phyloP scores from a whole-genome alignment of 495 filamentous ascomycete genomes.

The Niebla homalea region DNA sequence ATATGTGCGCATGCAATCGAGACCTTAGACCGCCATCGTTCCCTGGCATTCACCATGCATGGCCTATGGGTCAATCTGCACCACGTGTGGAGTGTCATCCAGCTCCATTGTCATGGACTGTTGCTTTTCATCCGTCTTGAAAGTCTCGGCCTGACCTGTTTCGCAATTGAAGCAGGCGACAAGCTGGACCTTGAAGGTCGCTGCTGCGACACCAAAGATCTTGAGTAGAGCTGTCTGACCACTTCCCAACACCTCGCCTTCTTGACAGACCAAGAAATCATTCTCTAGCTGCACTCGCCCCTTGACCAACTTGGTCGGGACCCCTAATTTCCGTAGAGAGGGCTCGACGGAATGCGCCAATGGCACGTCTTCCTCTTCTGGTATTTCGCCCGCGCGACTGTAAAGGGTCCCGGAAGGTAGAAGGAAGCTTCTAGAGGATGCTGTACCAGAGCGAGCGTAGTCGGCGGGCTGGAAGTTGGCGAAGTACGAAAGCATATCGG shows the following conservation, averaged over 20 bases:
- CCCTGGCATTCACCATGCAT: no score
- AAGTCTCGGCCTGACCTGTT: constrained; percentile 29
- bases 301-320: constrained; percentile 78
- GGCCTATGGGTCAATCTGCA: no score
- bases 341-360: constrained; percentile 79
- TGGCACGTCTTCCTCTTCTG: constrained; percentile 68
- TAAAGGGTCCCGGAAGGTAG: constrained; percentile 69
- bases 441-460: constrained; percentile 77
- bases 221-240: constrained; percentile 87
- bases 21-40: no score
- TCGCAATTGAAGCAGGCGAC: constrained; percentile 45
- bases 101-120: no score
- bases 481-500: constrained; percentile 55
- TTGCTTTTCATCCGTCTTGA: constrained; percentile 30
- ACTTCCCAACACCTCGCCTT: constrained; percentile 71
- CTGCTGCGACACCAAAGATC: constrained; percentile 76
- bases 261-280: constrained; percentile 62
- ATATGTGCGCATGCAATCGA: no score
- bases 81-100: no score
- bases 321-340: constrained; percentile 68
- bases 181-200: constrained; percentile 73
- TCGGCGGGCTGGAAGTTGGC: constrained; percentile 51
- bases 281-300: constrained; percentile 76
- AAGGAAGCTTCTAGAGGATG: constrained; percentile 56
- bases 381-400: constrained; percentile 62